Evolutionary conservation across 2,329 filamentous ascomycete species (phyloP).

Genomic region (Plenodomus tracheiphilus): DNA sequence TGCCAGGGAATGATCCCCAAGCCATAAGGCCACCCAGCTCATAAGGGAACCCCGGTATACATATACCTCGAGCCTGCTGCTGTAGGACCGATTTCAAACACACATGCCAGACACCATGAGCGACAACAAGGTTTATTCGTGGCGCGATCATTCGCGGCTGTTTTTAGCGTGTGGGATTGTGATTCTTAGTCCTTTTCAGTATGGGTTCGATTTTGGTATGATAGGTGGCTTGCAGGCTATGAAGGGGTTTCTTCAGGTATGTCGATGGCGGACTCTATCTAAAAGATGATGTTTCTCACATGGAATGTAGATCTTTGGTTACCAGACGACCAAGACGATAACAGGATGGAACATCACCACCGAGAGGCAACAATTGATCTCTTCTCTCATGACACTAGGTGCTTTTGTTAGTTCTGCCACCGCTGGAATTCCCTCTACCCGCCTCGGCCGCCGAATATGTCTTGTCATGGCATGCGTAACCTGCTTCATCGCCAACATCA

Average conservation of each 20-base stretch:
- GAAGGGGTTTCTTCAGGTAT: constrained; percentile 53
- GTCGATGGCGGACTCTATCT: neutral
- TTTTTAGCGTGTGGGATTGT: constrained; percentile 55
- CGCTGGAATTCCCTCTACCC: constrained; percentile 46
- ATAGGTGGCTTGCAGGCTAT: constrained; percentile 58
- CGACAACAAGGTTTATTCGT: constrained; percentile 23
- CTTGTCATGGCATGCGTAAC: constrained; percentile 55
- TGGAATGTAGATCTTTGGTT: constrained; percentile 34
- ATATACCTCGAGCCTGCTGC: neutral
- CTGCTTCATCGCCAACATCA: constrained; percentile 56
- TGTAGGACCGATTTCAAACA: neutral
- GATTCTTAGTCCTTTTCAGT: constrained; percentile 57
- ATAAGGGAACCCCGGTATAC: constrained; percentile 8
- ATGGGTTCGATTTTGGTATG: constrained; percentile 57
- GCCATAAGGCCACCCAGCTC: constrained; percentile 22
- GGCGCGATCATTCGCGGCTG: constrained; percentile 49
- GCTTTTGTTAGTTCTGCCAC: constrained; percentile 49
- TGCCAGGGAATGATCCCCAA: constrained; percentile 19
- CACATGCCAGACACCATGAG: constrained; percentile 18
- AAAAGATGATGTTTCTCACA: neutral
- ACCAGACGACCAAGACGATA: constrained; percentile 27
- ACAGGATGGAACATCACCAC: constrained; percentile 50
- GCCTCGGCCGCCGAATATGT: constrained; percentile 50
- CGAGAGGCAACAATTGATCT: constrained; percentile 51
- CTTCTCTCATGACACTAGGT: constrained; percentile 52